These are phyloP conservation scores for Leavenworthia alabamica DNA, from an alignment of 345 rosid species.

Conservation along the genomic window DNA sequence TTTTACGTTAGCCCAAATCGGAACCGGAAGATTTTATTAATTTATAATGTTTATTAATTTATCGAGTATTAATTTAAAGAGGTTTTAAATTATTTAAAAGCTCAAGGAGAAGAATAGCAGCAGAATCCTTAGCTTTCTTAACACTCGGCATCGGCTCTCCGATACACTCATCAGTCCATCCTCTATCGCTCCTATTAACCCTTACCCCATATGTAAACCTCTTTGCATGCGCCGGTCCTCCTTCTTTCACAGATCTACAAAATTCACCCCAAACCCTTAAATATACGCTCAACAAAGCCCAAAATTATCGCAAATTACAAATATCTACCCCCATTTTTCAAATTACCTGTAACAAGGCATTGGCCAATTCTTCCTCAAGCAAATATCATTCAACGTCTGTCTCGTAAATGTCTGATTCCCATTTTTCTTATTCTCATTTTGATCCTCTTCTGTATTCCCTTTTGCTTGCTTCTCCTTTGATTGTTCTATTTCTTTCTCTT, in stretches of 20 bases:
- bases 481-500: slow-evolving; percentile 69
- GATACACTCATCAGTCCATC: slow-evolving; percentile 92
- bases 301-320: neutral
- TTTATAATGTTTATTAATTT: too few relatives aligned
- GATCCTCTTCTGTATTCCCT: slow-evolving; percentile 45
- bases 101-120: slow-evolving; percentile 76
- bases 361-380: slow-evolving; percentile 95
- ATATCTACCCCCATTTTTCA: neutral
- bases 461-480: slow-evolving; percentile 44
- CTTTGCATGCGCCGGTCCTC: slow-evolving; percentile 98
- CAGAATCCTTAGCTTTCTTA: slow-evolving; percentile 97
- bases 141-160: slow-evolving; percentile 99
- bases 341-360: slow-evolving; percentile 81
- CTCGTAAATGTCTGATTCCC: slow-evolving; percentile 88
- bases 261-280: neutral
- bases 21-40: too few relatives aligned
- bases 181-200: slow-evolving; percentile 69
- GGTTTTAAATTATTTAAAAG: too few relatives aligned
- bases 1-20: too few relatives aligned
- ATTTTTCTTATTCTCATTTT: slow-evolving; percentile 51
- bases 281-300: neutral
- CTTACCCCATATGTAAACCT: slow-evolving; percentile 81
- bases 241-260: slow-evolving; percentile 77
- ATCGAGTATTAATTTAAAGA: too few relatives aligned
- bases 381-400: slow-evolving; percentile 87